phyloP scores from a whole-genome alignment of 2,329 filamentous ascomycete species.

The Aspergillus cejpii region DNA sequence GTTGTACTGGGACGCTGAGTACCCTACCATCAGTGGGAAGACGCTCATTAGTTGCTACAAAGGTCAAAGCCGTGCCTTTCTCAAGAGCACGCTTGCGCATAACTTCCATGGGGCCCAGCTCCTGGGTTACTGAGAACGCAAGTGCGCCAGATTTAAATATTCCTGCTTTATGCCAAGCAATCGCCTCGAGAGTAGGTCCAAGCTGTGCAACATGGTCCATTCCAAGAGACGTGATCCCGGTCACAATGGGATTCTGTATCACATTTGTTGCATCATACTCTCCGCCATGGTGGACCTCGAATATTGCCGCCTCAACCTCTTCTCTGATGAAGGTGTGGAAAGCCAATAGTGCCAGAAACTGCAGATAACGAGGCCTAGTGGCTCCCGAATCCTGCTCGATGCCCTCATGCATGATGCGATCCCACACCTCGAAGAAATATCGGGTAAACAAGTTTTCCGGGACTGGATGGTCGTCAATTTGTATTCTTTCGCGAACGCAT shows the following conservation, averaged over 20 bases:
- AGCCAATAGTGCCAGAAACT: constrained; percentile 56
- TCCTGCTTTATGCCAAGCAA: constrained; percentile 69
- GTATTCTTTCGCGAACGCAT: constrained; percentile 33
- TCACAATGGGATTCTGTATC: constrained; percentile 51
- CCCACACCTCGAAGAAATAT: constrained; percentile 31
- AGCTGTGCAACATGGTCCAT: constrained; percentile 62
- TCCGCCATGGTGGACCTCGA: constrained; percentile 62
- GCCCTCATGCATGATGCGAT: constrained; percentile 27
- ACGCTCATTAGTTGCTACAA: constrained; percentile 30
- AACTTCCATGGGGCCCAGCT: constrained; percentile 42
- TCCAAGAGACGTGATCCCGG: constrained; percentile 59
- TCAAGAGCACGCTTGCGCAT: constrained; percentile 49
- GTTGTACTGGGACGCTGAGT: constrained; percentile 25
- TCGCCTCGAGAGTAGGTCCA: constrained; percentile 57
- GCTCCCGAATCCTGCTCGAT: constrained; percentile 5
- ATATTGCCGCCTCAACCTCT: constrained; percentile 56
- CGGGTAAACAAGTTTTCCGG: constrained; percentile 19
- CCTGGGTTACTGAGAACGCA: constrained; percentile 54
- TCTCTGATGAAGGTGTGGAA: constrained; percentile 61
- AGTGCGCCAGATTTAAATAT: constrained; percentile 58
- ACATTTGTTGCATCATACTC: constrained; percentile 65
- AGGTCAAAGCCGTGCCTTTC: constrained; percentile 44
- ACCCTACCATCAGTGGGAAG: constrained; percentile 14
- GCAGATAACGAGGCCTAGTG: constrained; percentile 40
- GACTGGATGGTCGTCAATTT: constrained; percentile 29